Conservation (phyloP, 495 filamentous ascomycete genomes). For the Penicillium nucicola region DNA sequence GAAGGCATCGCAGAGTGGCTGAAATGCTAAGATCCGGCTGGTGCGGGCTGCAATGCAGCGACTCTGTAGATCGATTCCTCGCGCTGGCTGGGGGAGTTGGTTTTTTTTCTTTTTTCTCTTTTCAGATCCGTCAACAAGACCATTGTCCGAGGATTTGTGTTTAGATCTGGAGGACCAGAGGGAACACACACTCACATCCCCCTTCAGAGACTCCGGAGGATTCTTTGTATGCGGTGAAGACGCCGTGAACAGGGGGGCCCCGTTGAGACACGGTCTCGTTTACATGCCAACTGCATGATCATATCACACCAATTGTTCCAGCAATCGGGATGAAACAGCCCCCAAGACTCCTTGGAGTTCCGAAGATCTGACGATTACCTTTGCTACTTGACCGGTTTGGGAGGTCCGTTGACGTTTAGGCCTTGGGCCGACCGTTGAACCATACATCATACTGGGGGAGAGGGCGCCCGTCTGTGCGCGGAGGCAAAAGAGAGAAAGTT, state of each 20-base stretch:
- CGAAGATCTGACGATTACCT: constrained; percentile 24
- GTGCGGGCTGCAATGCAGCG: constrained; percentile 20
- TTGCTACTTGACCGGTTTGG: constrained; percentile 6
- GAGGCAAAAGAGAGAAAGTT: background rate
- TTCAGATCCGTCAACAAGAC: constrained; percentile 16
- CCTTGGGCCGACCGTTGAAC: constrained; percentile 21
- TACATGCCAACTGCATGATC: constrained; percentile 13
- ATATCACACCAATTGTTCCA: background rate
- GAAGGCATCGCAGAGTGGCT: constrained; percentile 26
- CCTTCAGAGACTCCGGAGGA: too few species aligned
- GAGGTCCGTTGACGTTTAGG: constrained; percentile 9
- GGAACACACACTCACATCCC: too few species aligned
- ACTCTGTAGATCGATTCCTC: constrained; percentile 26
- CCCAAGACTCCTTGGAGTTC: constrained; percentile 5
- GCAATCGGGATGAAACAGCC: background rate
- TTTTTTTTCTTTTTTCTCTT: too few species aligned
- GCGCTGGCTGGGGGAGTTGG: too few species aligned
- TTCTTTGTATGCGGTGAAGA: background rate
- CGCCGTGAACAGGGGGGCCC: too few species aligned
- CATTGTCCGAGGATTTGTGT: constrained; percentile 5
- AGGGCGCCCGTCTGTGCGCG: constrained; percentile 21
- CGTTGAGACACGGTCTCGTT: constrained; percentile 1
- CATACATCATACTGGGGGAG: constrained; percentile 21
- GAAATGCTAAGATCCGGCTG: constrained; percentile 23
- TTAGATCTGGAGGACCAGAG: too few species aligned